Percentiles rank a stretch among this genome's conserved stretches.
Conservation (phyloP, 306 rosid genomes). For the Arachis stenosperma region DNA sequence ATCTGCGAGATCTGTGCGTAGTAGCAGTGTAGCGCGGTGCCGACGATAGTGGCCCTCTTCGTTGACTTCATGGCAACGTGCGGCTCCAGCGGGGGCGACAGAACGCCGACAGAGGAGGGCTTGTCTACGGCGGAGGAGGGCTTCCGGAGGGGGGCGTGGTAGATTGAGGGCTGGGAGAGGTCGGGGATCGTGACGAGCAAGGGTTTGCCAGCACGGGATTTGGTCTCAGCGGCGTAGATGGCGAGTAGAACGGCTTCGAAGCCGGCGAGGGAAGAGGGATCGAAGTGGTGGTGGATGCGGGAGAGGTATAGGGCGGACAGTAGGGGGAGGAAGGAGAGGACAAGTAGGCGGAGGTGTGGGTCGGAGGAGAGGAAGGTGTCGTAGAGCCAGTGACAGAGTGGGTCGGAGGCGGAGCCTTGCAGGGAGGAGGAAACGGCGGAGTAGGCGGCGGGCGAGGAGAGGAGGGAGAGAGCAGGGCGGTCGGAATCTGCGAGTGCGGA, state of each 20-base stretch:
- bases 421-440: conserved; percentile 58
- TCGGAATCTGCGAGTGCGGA: conserved; percentile 89
- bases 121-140: not conserved
- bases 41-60: conserved; percentile 80
- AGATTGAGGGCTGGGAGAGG: conserved; percentile 86
- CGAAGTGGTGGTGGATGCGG: conserved; percentile 62
- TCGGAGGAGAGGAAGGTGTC: conserved; percentile 90
- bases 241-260: conserved; percentile 94
- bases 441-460: conserved; percentile 75
- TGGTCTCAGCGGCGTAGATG: conserved; percentile 79
- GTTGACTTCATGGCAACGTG: conserved; percentile 87
- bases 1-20: conserved; percentile 93
- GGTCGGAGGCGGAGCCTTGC: conserved; percentile 83
- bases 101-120: conserved; percentile 57
- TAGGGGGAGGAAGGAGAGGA: conserved; percentile 87
- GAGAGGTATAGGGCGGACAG: conserved; percentile 82
- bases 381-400: conserved; percentile 97
- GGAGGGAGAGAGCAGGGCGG: conserved; percentile 95
- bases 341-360: conserved; percentile 86
- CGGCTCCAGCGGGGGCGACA: conserved; percentile 82
- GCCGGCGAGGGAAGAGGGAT: conserved; percentile 80
- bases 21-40: conserved; percentile 77
- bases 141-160: conserved; percentile 64
- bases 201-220: conserved; percentile 81
- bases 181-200: conserved; percentile 78